These are phyloP conservation scores for Gynandropsis gynandra DNA, from an alignment of 345 rosid species.

Conservation along the genomic window DNA sequence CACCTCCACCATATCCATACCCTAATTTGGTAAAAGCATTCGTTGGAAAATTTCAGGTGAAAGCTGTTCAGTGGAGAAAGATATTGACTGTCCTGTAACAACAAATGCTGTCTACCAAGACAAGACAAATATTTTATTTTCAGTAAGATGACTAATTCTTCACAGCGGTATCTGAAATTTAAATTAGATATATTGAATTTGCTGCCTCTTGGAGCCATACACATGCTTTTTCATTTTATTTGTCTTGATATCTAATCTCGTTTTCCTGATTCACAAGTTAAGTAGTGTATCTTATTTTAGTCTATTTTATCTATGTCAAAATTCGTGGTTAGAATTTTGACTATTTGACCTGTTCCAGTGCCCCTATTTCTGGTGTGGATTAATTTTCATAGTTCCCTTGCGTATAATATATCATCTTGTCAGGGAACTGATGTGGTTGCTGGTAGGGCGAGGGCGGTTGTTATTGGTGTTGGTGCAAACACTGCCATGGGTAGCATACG, in stretches of 20 bases:
- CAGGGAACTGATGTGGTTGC: constrained; percentile 95
- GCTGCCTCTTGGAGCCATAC: neutral
- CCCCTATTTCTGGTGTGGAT: neutral
- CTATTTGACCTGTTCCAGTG: constrained; percentile 2
- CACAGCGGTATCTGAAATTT: constrained; percentile 17
- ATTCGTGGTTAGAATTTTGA: constrained; percentile 11
- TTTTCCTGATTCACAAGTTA: constrained; percentile 10
- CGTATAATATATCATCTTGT: constrained; percentile 28
- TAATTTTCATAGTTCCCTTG: constrained; percentile 2
- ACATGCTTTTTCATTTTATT: constrained; percentile 4
- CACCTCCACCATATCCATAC: constrained; percentile 1
- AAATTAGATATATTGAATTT: neutral
- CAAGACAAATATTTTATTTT: constrained; percentile 94
- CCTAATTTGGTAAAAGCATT: constrained; percentile 17
- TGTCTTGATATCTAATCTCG: constrained; percentile 8
- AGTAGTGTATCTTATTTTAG: neutral
- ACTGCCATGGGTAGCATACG: constrained; percentile 99
- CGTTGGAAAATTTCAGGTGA: constrained; percentile 56
- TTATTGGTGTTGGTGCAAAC: constrained; percentile 87
- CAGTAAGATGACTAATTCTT: constrained; percentile 45
- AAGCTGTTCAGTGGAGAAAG: constrained; percentile 94
- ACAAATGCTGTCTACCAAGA: constrained; percentile 98
- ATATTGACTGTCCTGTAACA: constrained; percentile 52
- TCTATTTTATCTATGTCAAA: neutral
- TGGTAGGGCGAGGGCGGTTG: constrained; percentile 96